phyloP scores from a whole-genome alignment of 768 basidiomycete species.

The Trametes villosa region DNA sequence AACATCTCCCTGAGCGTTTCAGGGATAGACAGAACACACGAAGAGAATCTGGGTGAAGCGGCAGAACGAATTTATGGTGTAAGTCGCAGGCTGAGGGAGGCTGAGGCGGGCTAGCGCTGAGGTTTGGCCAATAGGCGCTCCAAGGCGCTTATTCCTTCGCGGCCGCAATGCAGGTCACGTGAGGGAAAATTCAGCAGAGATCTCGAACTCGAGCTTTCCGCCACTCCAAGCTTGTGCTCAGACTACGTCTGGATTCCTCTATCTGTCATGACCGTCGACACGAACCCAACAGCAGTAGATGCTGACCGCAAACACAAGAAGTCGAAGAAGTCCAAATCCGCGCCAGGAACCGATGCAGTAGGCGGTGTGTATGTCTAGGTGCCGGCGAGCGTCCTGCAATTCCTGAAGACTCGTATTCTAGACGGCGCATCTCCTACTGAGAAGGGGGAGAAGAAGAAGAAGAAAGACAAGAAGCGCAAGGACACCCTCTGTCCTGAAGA shows the following conservation, averaged over 20 bases:
- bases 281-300: background rate
- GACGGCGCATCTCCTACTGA: background rate
- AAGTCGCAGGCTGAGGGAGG: too few species aligned
- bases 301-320: conserved; percentile 20
- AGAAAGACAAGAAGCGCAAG: conserved; percentile 14
- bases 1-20: too few species aligned
- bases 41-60: too few species aligned
- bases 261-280: background rate
- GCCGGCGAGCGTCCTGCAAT: background rate
- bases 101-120: too few species aligned
- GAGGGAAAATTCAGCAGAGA: too few species aligned
- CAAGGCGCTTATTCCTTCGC: too few species aligned
- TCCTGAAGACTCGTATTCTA: conserved; percentile 4
- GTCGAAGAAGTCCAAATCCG: conserved; percentile 26
- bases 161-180: too few species aligned
- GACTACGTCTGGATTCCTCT: background rate
- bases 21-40: too few species aligned
- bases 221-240: background rate
- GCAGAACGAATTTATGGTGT: too few species aligned
- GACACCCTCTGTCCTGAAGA: background rate
- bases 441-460: conserved; percentile 11
- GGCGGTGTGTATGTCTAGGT: conserved; percentile 30
- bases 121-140: too few species aligned
- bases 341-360: conserved; percentile 8
- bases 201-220: too few species aligned